Percentiles rank a stretch among this genome's conserved stretches.
phyloP scores from a whole-genome alignment of 352 stramenopile genomes.

The Globisporangium apiculatum region DNA sequence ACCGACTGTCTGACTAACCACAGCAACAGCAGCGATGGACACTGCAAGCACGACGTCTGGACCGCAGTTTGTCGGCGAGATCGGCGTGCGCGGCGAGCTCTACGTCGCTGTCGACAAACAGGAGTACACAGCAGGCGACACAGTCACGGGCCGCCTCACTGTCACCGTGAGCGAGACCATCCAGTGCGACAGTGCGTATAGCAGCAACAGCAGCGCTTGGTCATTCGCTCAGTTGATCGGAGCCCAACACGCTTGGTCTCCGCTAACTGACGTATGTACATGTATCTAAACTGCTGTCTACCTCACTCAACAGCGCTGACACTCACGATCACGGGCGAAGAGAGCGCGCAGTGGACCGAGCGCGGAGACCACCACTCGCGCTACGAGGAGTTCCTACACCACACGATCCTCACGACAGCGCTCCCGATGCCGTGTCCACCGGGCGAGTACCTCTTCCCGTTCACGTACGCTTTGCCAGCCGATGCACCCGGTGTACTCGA shows the following conservation, averaged over 20 bases:
- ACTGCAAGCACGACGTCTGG: constrained; percentile 12
- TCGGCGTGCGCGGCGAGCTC: constrained; percentile 58
- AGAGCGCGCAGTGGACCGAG: constrained; percentile 65
- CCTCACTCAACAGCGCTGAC: constrained; percentile 28
- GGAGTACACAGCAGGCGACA: constrained; percentile 51
- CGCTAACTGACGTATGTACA: neutral
- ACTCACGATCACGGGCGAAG: constrained; percentile 49
- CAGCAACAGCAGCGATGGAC: constrained; percentile 2
- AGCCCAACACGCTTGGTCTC: neutral
- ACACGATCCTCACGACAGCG: constrained; percentile 45
- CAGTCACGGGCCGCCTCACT: constrained; percentile 43
- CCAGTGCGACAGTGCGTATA: constrained; percentile 39
- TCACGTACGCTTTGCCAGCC: constrained; percentile 48
- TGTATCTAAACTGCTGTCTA: too few relatives aligned
- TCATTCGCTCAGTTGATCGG: too few relatives aligned
- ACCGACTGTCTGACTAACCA: too few relatives aligned
- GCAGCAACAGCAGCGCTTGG: too few relatives aligned
- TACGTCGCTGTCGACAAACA: constrained; percentile 49
- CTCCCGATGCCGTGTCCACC: constrained; percentile 46
- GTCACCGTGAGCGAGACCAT: constrained; percentile 52
- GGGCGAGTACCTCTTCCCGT: constrained; percentile 65
- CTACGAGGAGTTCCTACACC: constrained; percentile 57
- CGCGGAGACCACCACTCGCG: constrained; percentile 51
- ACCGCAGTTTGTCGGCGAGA: constrained; percentile 39
- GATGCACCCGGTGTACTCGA: constrained; percentile 53